Conservation (phyloP, 805 yeast genomes). For the Wickerhamiella sorbophila region DNA sequence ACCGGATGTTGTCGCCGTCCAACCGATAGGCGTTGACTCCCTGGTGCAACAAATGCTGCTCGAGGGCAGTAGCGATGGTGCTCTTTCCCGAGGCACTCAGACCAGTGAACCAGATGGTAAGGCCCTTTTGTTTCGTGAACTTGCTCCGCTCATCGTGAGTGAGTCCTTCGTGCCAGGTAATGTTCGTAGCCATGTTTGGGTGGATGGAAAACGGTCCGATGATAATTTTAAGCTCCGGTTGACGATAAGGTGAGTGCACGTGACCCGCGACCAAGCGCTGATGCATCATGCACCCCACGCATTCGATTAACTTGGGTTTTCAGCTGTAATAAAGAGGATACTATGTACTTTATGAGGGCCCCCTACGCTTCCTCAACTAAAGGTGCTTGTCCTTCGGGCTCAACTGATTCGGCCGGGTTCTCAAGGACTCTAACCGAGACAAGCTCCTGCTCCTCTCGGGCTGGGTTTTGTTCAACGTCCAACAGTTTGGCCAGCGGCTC, state of each 20-base stretch:
- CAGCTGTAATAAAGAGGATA: neutral
- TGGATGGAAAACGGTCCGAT: neutral
- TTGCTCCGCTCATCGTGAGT: slow-evolving; percentile 66
- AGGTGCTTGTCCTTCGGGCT: neutral
- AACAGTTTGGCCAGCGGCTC: neutral
- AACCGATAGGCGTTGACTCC: slow-evolving; percentile 69
- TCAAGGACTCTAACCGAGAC: neutral
- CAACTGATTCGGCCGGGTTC: neutral
- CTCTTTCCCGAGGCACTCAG: slow-evolving; percentile 90
- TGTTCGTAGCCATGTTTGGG: slow-evolving; percentile 71
- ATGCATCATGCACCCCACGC: neutral
- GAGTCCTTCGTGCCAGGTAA: slow-evolving; percentile 90
- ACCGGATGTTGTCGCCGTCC: slow-evolving; percentile 86
- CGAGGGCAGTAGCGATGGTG: slow-evolving; percentile 89
- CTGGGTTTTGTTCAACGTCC: neutral
- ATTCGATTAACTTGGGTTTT: too few relatives aligned
- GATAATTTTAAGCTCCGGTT: neutral
- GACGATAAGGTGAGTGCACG: neutral
- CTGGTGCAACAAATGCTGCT: slow-evolving; percentile 58
- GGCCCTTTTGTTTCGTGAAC: slow-evolving; percentile 67
- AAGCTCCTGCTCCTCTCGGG: neutral
- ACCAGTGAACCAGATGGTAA: slow-evolving; percentile 92
- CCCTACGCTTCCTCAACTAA: neutral
- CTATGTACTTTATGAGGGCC: neutral
- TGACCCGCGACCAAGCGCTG: too few relatives aligned